Base-by-base conservation (phyloP, 1,284 basidiomycete species). In the Ganoderma multipileum region DNA sequence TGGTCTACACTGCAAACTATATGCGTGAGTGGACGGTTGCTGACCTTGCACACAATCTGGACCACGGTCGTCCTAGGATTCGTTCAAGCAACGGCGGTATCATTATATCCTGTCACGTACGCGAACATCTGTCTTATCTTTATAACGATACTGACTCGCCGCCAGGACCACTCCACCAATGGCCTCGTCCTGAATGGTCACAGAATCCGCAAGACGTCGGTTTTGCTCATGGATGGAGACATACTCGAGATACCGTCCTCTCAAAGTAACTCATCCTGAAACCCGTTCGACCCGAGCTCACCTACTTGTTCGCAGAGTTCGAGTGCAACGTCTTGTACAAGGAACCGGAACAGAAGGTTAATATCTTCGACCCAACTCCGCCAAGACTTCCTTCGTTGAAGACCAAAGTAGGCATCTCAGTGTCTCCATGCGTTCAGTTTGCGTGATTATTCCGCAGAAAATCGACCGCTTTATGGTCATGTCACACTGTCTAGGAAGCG, bases 161-260 rank as follows among this genome's bases (percentile, higher is more conserved):
- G 72, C 20, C 72, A 94, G 89, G 94, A 95, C 77, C 47, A 88
- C 23, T 95, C 94, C 0, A 87, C 89, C n/a, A 95, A 95, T 72
- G 94, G 94, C 1, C 81, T 94, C 47, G 77, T 86, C 41, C 81
- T 94, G 63, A 95, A 95, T 75, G 89, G 86, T 0, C 85, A 91
- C 73, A 84, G 85, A 59, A 87, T 94, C 57, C 84, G 85, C 55
- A 90, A 88, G 76, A 81, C 85, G 1, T 87, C 86, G 1, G 85
- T 91, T 28, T 89, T 95, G 63, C 81, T 95, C 6, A 89, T 91
- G 88, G 85, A 95, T 72, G 91, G 91, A 3, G 93, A 95, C 76
- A 76, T 84, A 0, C 78, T 95, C 64, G 83, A 87, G 72, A 85
- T 95, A 63, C 91, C 91, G 0, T 84, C 86, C 60, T 90, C 89